Conservation (phyloP, 139 green algal genomes). For the Chlorella sp. region DNA sequence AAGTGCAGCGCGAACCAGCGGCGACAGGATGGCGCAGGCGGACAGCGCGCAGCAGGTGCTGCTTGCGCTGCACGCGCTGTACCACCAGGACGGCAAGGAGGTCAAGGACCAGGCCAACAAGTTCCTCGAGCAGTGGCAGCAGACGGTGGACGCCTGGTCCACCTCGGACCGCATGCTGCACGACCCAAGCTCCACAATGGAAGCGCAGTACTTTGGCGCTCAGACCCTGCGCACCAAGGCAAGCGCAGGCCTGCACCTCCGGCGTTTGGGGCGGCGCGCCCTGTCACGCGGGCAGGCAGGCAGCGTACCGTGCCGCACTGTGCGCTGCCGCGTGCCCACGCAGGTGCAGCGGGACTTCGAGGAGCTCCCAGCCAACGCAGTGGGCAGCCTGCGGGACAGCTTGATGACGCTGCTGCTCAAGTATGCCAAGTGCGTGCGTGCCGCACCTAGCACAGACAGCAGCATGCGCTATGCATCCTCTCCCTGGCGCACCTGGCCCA, state of each 20-base stretch:
- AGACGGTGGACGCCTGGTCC: slow-evolving; percentile 59
- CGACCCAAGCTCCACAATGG: slow-evolving; percentile 45
- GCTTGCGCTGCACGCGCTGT: slow-evolving; percentile 75
- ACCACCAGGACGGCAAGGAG: slow-evolving; percentile 54
- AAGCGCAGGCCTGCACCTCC: neutral
- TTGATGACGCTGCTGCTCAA: slow-evolving; percentile 68
- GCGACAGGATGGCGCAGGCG: no score
- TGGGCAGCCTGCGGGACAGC: slow-evolving; percentile 57
- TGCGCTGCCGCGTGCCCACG: neutral
- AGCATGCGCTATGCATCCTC: no score
- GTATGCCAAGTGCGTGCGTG: slow-evolving; percentile 34
- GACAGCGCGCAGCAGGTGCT: slow-evolving; percentile 29
- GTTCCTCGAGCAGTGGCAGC: slow-evolving; percentile 84
- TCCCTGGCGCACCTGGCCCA: no score
- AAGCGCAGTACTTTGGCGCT: slow-evolving; percentile 81
- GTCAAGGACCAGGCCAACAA: slow-evolving; percentile 60
- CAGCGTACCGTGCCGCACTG: no score
- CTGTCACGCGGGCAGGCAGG: no score
- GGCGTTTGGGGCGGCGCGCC: no score
- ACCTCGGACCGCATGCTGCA: slow-evolving; percentile 71
- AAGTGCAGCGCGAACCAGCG: no score
- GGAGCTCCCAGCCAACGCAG: slow-evolving; percentile 65
- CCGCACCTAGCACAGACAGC: neutral
- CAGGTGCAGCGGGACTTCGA: slow-evolving; percentile 88
- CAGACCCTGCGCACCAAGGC: slow-evolving; percentile 91